Evolutionary conservation across 257 asterid genomes (phyloP).

Genomic region (Gynochthodes officinalis): DNA sequence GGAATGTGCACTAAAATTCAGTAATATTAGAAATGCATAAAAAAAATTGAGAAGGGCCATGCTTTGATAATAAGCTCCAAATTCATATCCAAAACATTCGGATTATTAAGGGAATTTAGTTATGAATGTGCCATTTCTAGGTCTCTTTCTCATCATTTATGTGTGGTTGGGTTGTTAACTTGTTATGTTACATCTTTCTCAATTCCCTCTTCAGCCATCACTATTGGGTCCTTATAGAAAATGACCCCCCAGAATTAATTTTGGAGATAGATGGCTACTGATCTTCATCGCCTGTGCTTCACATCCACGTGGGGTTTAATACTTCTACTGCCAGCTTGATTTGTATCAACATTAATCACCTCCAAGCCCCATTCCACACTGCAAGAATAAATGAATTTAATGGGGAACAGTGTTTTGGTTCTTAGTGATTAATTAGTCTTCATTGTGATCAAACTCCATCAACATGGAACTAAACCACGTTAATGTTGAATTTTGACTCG

Average conservation of each 20-base stretch:
- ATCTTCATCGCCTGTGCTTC: constrained; percentile 13
- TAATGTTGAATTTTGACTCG: too few species aligned
- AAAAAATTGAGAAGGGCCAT: not conserved
- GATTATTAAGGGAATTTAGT: not conserved
- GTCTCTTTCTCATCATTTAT: not conserved
- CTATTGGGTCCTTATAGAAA: not conserved
- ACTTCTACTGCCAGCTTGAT: constrained; percentile 13
- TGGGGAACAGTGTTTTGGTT: too few species aligned
- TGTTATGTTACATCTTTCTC: constrained; percentile 14
- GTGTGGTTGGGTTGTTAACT: constrained; percentile 5
- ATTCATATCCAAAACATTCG: not conserved
- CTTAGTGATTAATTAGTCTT: too few species aligned
- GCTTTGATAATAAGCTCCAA: not conserved
- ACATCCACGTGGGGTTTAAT: constrained; percentile 12
- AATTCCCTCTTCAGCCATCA: not conserved
- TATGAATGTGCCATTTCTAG: too few species aligned
- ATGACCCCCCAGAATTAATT: constrained; percentile 1
- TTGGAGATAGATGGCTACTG: not conserved
- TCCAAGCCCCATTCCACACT: not conserved
- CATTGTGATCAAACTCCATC: too few species aligned
- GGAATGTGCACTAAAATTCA: too few species aligned
- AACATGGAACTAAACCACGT: too few species aligned
- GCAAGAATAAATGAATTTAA: constrained; percentile 16
- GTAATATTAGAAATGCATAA: too few species aligned
- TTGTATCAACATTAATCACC: not conserved